Percentiles rank a stretch among this genome's conserved stretches.
These are phyloP conservation scores for Oryza coarctata DNA, from an alignment of 176 grass and related monocot genomes.

Conservation along the genomic window DNA sequence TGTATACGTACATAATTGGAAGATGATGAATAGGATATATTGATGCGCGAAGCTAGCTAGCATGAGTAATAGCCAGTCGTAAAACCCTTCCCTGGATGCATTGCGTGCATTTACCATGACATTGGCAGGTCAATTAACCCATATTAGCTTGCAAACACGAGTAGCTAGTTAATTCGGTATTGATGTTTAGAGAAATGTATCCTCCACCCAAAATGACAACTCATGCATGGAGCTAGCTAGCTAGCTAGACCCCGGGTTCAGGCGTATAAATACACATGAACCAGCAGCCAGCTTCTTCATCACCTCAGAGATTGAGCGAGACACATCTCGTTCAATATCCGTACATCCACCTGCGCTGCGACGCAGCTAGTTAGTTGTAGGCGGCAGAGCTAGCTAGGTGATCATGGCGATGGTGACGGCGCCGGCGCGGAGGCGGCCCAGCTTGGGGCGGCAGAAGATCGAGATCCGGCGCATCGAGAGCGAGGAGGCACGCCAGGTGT, in stretches of 20 bases:
- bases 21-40: not conserved
- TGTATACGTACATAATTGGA: not conserved
- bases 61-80: not conserved
- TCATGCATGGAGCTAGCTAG: not conserved
- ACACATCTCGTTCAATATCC: too few relatives aligned
- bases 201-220: not conserved
- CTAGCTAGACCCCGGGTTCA: too few relatives aligned
- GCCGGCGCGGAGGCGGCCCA: conserved; percentile 19
- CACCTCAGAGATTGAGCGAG: too few relatives aligned
- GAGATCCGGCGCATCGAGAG: conserved; percentile 36
- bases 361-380: too few relatives aligned
- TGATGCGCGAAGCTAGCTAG: not conserved
- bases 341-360: too few relatives aligned
- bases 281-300: not conserved
- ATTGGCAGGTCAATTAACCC: not conserved
- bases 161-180: not conserved
- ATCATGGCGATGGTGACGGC: not conserved
- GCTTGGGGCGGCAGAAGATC: conserved; percentile 47
- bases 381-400: too few relatives aligned
- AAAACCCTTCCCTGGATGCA: not conserved
- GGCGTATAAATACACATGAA: not conserved
- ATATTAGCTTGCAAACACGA: not conserved
- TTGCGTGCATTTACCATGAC: not conserved
- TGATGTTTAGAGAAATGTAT: not conserved
- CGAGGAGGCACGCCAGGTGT: conserved; percentile 34